These are phyloP conservation scores for Paraconiothyrium sp. DNA, from an alignment of 2,329 filamentous ascomycete genomes.

Conservation along the genomic window DNA sequence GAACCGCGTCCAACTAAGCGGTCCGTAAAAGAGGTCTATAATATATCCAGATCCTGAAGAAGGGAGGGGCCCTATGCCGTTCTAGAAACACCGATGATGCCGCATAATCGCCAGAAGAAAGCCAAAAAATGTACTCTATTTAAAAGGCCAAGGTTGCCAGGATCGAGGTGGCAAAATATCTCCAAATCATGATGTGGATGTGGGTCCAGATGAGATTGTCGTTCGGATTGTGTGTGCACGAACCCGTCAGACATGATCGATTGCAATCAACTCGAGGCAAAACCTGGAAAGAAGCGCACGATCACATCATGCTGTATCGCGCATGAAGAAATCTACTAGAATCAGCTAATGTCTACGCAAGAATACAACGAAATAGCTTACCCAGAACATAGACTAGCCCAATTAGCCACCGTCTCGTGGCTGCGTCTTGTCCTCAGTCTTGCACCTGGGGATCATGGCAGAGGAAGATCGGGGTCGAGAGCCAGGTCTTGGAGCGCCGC, in stretches of 20 bases:
- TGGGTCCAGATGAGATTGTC: conserved; percentile 2
- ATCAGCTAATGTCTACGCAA: neutral
- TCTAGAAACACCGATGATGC: conserved; percentile 27
- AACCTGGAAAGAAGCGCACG: neutral
- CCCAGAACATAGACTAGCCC: conserved; percentile 1
- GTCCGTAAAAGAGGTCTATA: neutral
- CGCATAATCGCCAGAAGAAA: conserved; percentile 1
- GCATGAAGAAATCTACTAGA: neutral
- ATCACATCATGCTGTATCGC: conserved; percentile 2
- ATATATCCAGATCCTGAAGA: neutral
- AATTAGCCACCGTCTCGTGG: conserved; percentile 46
- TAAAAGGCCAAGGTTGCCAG: neutral
- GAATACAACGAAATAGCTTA: conserved; percentile 18
- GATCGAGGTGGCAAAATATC: conserved; percentile 3
- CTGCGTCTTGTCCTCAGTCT: conserved; percentile 26
- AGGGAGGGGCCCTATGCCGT: neutral
- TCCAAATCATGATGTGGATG: conserved; percentile 3
- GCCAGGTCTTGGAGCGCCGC: conserved; percentile 41
- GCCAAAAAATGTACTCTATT: neutral
- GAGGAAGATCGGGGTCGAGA: conserved; percentile 25
- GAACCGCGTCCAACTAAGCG: neutral
- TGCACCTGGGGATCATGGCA: conserved; percentile 28
- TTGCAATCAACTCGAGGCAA: neutral
- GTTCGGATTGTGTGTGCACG: neutral
- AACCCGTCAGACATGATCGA: neutral